Evolutionary conservation across 306 rosid genomes (phyloP).

Genomic region (Cucumis cinereus): DNA sequence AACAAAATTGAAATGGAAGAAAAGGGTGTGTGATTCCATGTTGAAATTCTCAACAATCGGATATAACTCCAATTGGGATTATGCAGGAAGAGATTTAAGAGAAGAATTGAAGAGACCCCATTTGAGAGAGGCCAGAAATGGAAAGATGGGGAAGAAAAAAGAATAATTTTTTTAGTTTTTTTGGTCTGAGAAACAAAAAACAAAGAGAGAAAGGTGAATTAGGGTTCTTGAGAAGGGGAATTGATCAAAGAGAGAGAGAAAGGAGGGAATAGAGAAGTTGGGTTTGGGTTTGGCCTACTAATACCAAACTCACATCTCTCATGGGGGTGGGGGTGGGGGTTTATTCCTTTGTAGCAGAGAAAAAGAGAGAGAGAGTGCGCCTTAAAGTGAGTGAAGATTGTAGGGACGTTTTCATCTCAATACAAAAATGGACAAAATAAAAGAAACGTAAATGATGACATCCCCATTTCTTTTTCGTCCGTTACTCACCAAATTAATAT

Average conservation of each 20-base stretch:
- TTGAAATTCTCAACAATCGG: neutral
- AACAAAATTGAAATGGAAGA: neutral
- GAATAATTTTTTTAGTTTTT: neutral
- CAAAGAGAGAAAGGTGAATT: constrained; percentile 9
- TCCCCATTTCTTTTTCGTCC: neutral
- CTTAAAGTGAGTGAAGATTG: constrained; percentile 11
- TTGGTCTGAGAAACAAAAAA: neutral
- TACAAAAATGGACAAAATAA: neutral
- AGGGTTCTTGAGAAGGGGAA: constrained; percentile 26
- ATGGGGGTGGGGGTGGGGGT: no score
- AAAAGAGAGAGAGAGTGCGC: constrained; percentile 5
- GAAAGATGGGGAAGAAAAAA: neutral
- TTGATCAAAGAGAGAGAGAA: constrained; percentile 15
- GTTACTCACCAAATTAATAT: neutral
- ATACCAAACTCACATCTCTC: constrained; percentile 2
- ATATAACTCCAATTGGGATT: constrained; percentile 10
- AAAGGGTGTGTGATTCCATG: neutral
- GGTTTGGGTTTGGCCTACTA: constrained; percentile 13
- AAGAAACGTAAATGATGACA: constrained; percentile 23
- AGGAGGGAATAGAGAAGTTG: constrained; percentile 13
- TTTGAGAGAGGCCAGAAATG: constrained; percentile 6
- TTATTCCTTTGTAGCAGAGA: neutral
- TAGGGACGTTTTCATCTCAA: constrained; percentile 4
- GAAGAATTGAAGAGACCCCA: neutral
- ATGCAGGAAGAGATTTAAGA: neutral